phyloP scores from a whole-genome alignment of 73 alveolate genomes.

The Paramecium octaurelia region DNA sequence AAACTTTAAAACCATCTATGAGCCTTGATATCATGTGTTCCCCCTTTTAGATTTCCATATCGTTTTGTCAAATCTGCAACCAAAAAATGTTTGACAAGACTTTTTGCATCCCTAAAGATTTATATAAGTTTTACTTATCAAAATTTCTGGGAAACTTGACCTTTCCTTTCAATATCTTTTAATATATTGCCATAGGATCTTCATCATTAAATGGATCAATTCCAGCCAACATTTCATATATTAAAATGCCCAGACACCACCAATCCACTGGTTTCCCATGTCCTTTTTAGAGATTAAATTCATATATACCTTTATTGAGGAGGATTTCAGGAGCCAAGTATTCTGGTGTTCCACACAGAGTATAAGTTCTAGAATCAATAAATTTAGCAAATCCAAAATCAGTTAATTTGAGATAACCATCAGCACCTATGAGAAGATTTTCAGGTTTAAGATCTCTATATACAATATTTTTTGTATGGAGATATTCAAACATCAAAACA shows the following conservation, averaged over 20 bases:
- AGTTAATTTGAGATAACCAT: conserved; percentile 97
- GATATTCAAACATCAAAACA: conserved; percentile 90
- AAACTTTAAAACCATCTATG: conserved; percentile 82
- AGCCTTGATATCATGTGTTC: conserved; percentile 85
- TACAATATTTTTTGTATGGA: conserved; percentile 93
- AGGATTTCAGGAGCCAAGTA: conserved; percentile 98
- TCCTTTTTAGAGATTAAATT: conserved; percentile 64
- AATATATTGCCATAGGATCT: conserved; percentile 97
- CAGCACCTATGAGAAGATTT: conserved; percentile 86
- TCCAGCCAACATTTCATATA: conserved; percentile 96
- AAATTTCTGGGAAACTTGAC: conserved; percentile 84
- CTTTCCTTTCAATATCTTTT: conserved; percentile 88
- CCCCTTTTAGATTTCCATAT: conserved; percentile 85
- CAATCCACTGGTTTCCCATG: conserved; percentile 99
- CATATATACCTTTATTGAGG: conserved; percentile 70
- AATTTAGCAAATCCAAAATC: conserved; percentile 99
- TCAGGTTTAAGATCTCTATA: conserved; percentile 98
- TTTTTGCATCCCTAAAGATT: conserved; percentile 66
- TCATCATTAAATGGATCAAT: conserved; percentile 92
- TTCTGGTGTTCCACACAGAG: conserved; percentile 99
- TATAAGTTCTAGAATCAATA: conserved; percentile 96
- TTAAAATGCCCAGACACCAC: conserved; percentile 96
- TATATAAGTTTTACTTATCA: conserved; percentile 54
- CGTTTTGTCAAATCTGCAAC: conserved; percentile 88
- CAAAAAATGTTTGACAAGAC: conserved; percentile 81